Base-by-base conservation (phyloP, 2,329 filamentous ascomycete species). In the Xylariales sp. region DNA sequence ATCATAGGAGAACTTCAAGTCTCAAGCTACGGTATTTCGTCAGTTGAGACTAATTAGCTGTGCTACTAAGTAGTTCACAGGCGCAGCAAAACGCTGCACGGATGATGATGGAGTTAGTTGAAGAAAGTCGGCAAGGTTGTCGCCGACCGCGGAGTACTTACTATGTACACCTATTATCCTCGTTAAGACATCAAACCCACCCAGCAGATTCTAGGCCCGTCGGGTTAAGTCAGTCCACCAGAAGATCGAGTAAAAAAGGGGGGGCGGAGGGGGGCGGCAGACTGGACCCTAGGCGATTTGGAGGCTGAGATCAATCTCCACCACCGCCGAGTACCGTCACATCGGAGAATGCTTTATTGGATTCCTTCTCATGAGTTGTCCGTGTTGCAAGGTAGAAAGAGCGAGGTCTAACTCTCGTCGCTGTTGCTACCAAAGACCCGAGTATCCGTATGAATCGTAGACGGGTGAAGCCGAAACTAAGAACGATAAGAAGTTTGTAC, bases 291-390 rank as follows among this genome's bases (percentile, higher is more conserved):
- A 30, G 32, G 18, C 46, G 34, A 28, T 59, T 48, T 43, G 14
- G 49, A 56, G 61, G 56, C 65, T 64, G 56, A 45, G 28, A 4
- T 58, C 16, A 62, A 62, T 62, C 32, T 62, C 65, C 62, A 58
- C 65, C 18, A 18, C 41, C 23, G 36, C 48, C 41, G 18, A 56
- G 28, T 49, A 67, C 54, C 46, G 62, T 68, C 57, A 65, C 65
- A 68, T 68, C 46, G 56, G 52, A 14, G 39, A 49, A 18, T 36
- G 39, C 41, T 62, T 36, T 68, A 65, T 68, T 68, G 62, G 32
- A 62, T 34, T 58, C 39, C 52, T 54, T 61, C 43, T 18, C 43
- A n/a, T 54, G 65, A 54, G 53, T 32, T 54, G 39, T 54, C 50
- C 45, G 16, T 48, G 53, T 34, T 49, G 59, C 28, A 18, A 54